Percentiles rank a stretch among this genome's conserved stretches.
Evolutionary conservation across 768 basidiomycete species (phyloP).

Genomic region (Trametes meyenii): DNA sequence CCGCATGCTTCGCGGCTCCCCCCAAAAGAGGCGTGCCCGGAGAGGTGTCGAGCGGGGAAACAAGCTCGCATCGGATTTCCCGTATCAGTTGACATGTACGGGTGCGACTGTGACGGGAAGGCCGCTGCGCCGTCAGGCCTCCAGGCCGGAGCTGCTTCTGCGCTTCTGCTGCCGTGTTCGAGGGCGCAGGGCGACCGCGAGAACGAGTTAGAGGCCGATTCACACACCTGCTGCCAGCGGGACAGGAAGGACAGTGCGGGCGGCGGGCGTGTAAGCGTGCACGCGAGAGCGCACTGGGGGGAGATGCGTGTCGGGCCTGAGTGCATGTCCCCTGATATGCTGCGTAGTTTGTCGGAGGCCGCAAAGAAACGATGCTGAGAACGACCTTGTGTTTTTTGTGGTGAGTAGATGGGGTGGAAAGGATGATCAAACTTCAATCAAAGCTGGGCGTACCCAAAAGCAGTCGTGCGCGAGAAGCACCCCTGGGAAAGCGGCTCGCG

Average conservation of each 20-base stretch:
- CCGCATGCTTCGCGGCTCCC: constrained; percentile 18
- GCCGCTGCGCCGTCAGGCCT: constrained; percentile 21
- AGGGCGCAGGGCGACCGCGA: constrained; percentile 20
- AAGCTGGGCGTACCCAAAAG: constrained; percentile 19
- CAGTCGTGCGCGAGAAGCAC: constrained; percentile 15
- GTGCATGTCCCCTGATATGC: background rate
- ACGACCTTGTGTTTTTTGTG: background rate
- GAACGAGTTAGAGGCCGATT: constrained; percentile 15
- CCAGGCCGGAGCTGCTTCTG: constrained; percentile 5
- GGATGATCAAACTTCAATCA: constrained; percentile 21
- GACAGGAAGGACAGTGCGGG: constrained; percentile 18
- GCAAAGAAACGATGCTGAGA: background rate
- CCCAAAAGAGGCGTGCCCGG: constrained; percentile 7
- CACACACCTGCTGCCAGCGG: constrained; percentile 25
- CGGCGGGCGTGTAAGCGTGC: constrained; percentile 15
- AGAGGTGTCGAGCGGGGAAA: constrained; percentile 6
- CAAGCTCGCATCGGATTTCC: constrained; percentile 21
- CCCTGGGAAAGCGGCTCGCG: constrained; percentile 17
- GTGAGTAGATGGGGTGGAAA: background rate
- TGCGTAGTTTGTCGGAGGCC: background rate
- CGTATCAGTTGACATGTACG: constrained; percentile 22
- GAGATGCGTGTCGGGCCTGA: background rate
- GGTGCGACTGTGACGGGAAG: constrained; percentile 20
- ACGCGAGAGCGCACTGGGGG: background rate
- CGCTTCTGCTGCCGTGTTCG: constrained; percentile 14